Conservation (phyloP, 1,284 basidiomycete species). For the Puccinia triticina region DNA sequence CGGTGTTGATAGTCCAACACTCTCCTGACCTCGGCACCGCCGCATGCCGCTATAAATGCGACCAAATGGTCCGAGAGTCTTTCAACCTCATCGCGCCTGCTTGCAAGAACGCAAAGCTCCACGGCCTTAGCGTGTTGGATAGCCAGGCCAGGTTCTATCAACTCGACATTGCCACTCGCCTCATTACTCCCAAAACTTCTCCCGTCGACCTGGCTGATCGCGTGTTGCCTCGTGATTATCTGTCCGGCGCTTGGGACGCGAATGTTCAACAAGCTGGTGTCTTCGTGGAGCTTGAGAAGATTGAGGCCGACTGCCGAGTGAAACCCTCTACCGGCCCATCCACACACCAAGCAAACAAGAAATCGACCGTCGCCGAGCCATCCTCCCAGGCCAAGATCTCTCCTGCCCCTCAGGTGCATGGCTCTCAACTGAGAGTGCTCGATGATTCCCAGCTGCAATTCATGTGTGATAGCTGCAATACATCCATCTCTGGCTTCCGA, state of each 20-base stretch:
- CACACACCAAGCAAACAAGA: background rate
- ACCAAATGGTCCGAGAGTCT: conserved; percentile 32
- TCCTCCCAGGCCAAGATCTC: background rate
- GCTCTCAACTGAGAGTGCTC: background rate
- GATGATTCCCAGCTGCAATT: background rate
- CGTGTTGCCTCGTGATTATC: conserved; percentile 22
- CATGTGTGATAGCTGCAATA: conserved; percentile 34
- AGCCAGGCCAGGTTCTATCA: conserved; percentile 26
- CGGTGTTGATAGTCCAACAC: conserved; percentile 39
- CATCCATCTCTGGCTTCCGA: conserved; percentile 27
- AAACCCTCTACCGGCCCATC: background rate
- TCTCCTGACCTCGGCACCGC: conserved; percentile 15
- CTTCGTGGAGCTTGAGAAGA: background rate
- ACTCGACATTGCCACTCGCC: conserved; percentile 25
- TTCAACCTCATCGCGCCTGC: background rate
- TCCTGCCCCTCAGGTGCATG: background rate
- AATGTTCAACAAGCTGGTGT: background rate
- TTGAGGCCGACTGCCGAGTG: background rate
- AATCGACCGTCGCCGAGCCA: background rate
- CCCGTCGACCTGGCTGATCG: conserved; percentile 24
- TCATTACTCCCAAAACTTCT: conserved; percentile 22
- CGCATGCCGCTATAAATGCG: conserved; percentile 11
- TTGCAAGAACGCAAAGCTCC: conserved; percentile 15
- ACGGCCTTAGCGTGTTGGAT: conserved; percentile 28
- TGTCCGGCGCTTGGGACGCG: conserved; percentile 29